Conservation (phyloP, 352 stramenopile species). For the Aphanomyces euteiches region DNA sequence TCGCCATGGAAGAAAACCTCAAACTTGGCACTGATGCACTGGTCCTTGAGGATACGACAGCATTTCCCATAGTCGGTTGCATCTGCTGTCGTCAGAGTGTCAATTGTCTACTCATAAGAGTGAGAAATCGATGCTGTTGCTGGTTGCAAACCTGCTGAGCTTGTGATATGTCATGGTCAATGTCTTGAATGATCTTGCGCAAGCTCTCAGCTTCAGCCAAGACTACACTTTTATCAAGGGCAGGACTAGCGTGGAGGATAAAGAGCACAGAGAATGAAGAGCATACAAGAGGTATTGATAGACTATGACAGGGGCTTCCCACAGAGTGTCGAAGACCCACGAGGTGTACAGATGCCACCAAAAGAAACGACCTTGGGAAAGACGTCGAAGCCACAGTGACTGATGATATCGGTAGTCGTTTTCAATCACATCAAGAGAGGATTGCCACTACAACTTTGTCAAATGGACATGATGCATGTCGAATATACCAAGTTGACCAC, state of each 20-base stretch:
- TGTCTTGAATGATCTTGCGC: slow-evolving; percentile 58
- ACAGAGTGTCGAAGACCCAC: slow-evolving; percentile 6
- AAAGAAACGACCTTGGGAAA: slow-evolving; percentile 28
- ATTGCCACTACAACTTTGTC: slow-evolving; percentile 23
- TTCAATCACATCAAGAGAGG: slow-evolving; percentile 6
- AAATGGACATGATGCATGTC: neutral
- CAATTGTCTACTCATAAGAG: slow-evolving; percentile 16
- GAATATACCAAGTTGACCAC: slow-evolving; percentile 11
- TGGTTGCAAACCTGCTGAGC: slow-evolving; percentile 6
- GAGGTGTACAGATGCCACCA: slow-evolving; percentile 27
- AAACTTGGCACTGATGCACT: slow-evolving; percentile 35
- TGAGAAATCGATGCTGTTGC: neutral
- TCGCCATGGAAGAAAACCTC: slow-evolving; percentile 47
- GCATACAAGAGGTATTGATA: slow-evolving; percentile 28
- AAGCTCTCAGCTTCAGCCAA: slow-evolving; percentile 63
- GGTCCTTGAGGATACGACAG: slow-evolving; percentile 26
- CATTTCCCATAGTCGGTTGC: slow-evolving; percentile 8
- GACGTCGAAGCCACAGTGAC: slow-evolving; percentile 14
- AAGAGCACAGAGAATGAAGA: neutral
- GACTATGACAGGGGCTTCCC: slow-evolving; percentile 23
- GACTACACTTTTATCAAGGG: slow-evolving; percentile 52
- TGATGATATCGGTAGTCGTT: slow-evolving; percentile 21
- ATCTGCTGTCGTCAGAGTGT: slow-evolving; percentile 2
- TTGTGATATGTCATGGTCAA: slow-evolving; percentile 50
- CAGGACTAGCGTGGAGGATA: slow-evolving; percentile 38